A percentile compares a stretch with the other conserved stretches of the same genome.
These are phyloP conservation scores for Zygnema circumcarinatum DNA, from an alignment of 139 green algal species.

Conservation along the genomic window DNA sequence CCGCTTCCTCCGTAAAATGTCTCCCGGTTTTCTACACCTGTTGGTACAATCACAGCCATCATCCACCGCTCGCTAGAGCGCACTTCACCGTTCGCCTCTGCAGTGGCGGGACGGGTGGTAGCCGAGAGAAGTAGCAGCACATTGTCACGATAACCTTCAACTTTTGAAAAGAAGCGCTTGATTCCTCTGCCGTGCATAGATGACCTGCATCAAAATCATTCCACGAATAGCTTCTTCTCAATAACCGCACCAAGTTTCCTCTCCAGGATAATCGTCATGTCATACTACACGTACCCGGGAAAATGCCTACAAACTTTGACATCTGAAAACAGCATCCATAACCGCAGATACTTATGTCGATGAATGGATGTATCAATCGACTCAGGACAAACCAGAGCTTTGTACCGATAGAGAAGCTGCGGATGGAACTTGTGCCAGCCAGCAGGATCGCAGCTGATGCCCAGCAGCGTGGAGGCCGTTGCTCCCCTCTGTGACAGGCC, in stretches of 20 bases:
- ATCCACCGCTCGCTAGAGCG: not conserved
- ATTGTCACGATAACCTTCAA: constrained; percentile 9
- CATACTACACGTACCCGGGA: not conserved
- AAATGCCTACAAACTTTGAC: not conserved
- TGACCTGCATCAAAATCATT: constrained; percentile 6
- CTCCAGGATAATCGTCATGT: too few relatives aligned
- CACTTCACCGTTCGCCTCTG: not conserved
- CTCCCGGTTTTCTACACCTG: not conserved
- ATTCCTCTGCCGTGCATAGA: constrained; percentile 13
- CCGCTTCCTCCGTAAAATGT: not conserved
- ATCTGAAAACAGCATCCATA: not conserved
- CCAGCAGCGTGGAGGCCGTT: not conserved
- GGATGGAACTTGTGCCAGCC: not conserved
- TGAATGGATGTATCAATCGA: not conserved
- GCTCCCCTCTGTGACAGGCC: constrained; percentile 20
- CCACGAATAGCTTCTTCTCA: too few relatives aligned
- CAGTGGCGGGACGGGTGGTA: not conserved
- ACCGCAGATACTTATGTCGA: not conserved
- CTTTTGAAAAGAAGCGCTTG: not conserved
- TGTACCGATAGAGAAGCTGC: constrained; percentile 25
- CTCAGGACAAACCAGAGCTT: not conserved
- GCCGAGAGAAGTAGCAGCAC: constrained; percentile 19
- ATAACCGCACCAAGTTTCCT: too few relatives aligned
- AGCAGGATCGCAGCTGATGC: not conserved
- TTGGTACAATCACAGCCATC: not conserved